Percentiles rank a stretch among this genome's conserved stretches.
These are phyloP conservation scores for Deinandra increscens DNA, from an alignment of 129 eudicot genomes.

Conservation along the genomic window DNA sequence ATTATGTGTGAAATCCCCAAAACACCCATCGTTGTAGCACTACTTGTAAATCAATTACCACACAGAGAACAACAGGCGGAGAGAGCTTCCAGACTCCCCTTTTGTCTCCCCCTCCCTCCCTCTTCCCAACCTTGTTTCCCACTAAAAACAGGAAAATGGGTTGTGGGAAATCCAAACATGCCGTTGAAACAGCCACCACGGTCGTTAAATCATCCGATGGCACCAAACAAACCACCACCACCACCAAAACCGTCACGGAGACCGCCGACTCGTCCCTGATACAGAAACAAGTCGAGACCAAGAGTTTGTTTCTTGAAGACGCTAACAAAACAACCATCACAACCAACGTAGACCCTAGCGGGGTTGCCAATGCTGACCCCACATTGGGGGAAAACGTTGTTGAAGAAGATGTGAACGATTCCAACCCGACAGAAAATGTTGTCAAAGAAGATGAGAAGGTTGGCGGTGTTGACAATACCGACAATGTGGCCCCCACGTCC, in stretches of 20 bases:
- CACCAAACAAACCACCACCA: conserved; percentile 24
- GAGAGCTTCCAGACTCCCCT: conserved; percentile 26
- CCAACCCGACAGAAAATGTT: neutral
- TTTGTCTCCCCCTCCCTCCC: conserved; percentile 21
- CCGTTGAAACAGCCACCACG: conserved; percentile 30
- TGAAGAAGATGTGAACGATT: neutral
- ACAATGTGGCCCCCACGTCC: conserved; percentile 8
- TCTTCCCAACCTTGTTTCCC: conserved; percentile 29
- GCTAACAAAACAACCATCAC: neutral
- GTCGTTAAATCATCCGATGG: conserved; percentile 32
- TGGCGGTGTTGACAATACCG: neutral
- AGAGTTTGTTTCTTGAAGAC: conserved; percentile 5
- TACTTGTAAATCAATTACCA: conserved; percentile 27
- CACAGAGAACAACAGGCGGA: conserved; percentile 29
- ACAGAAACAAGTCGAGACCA: conserved; percentile 13
- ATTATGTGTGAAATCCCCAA: conserved; percentile 5
- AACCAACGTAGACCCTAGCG: conserved; percentile 8
- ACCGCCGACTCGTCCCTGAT: conserved; percentile 5
- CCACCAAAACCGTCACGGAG: conserved; percentile 29
- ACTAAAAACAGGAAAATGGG: conserved; percentile 28
- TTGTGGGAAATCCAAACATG: conserved; percentile 44
- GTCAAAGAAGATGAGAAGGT: conserved; percentile 16
- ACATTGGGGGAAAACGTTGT: neutral
- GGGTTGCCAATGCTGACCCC: neutral
- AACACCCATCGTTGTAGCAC: conserved; percentile 11